Evolutionary conservation across 176 grass and related monocot species (phyloP), one percentile per base, ranked within the genome.

Genomic region (Eragrostis curvula): DNA sequence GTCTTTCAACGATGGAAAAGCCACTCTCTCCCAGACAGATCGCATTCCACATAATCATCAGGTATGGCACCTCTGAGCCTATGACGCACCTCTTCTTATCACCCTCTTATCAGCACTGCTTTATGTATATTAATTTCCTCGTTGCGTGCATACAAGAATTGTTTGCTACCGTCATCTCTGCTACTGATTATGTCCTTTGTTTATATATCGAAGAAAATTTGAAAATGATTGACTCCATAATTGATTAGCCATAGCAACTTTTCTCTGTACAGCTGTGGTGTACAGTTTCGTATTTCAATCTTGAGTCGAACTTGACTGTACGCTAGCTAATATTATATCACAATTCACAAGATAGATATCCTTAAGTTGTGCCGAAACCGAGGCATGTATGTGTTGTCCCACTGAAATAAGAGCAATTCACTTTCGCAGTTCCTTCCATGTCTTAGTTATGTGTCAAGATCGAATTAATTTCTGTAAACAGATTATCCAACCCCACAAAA

Each of bases 1-100:
- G 23, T 95, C 88, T 58, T 75, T 62, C 48, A 90, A 81, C 30
- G 81, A 92, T 78, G 95, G 88, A 81, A 77, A 78, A 74, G 25
- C 29, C 16, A 66, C 74, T 66, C 68, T 55, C 3, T 12, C 41
- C 5, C 10, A 2, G 23, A 46, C 53, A 66, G 56, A 89, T 67
- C 27, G 41, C 77, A 56, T 73, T 81, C 70, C 66, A 74, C 77
- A 47, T 83, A 65, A 49, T 78, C 78, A 50, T 41, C 80, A 88
- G 78, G 88, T 98, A 84, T 89, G 75, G 39, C 86, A 74, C 71
- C 20, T 47, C 13, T 67, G 39, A 43, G 16, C 81, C 74, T 71
- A 46, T 12, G 41, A 25, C 3, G 2, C 48, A 83, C 45, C 46
- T 87, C n/a, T 63, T 79, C 59, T 41, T 84, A 50, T 39, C 21